Base-by-base conservation (phyloP, 768 basidiomycete species). In the Lepiota subincarnata region DNA sequence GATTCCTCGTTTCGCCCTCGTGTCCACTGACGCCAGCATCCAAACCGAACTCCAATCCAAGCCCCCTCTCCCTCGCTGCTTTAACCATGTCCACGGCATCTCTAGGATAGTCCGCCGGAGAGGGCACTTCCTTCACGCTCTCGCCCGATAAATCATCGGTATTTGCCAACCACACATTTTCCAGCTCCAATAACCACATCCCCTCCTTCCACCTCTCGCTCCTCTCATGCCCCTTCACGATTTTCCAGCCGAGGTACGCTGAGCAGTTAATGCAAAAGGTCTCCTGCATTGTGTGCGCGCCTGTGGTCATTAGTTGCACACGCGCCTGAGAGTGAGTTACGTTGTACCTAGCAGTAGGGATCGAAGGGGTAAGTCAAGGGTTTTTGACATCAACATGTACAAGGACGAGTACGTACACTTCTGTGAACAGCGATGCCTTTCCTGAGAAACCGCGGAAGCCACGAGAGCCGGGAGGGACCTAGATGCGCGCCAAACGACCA, bases 131-230 rank as follows among this genome's bases (percentile, higher is more conserved):
- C 20, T 22, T 48, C 28, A 24, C 18, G 24, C 43, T 34, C 24
- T 19, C 37, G 12, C 16, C 24, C n/a, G 26, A 18, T 38, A 53
- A 11, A 26, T 53, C 52, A 36, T 24, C 26, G 12, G 36, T 46
- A 8, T 26, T 45, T 35, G 44, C 44, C 26, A 53, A 39, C 52
- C 52, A 64, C 2, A 83, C 70, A 45, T 73, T 73, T 58, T 77
- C 78, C 34, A 84, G 71, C 66, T 86, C 84, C n/a, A 86, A 73
- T 28, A 84, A 67, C 61, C 68, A 79, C 44, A 73, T 64, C 5
- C 79, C 79, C 58, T 84, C 82, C 65, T 86, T 86, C 84, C 84
- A 86, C 38, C 72, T 70, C 65, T 86, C 84, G 2, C 79, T 66
- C 36, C 62, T 60, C 53, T 82, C 81, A 59, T 79, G 76, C 3